Evolutionary conservation across 345 rosid species (phyloP).

Genomic region (Rhizophora mangle): DNA sequence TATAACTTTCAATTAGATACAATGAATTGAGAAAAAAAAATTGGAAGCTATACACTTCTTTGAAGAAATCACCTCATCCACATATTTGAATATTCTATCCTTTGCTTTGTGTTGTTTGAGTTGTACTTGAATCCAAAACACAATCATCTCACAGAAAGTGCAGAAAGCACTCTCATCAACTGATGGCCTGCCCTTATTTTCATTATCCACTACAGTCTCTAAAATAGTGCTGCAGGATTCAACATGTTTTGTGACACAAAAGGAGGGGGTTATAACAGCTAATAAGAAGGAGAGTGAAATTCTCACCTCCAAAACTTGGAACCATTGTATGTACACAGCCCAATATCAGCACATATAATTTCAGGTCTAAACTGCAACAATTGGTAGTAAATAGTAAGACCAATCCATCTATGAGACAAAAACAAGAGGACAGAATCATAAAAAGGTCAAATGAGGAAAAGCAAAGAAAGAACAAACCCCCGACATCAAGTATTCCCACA

Average conservation of each 20-base stretch:
- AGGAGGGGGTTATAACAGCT: neutral
- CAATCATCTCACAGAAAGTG: constrained; percentile 48
- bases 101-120: constrained; percentile 46
- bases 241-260: neutral
- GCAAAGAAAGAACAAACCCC: constrained; percentile 39
- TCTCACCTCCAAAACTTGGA: constrained; percentile 20
- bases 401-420: neutral
- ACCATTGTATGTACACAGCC: constrained; percentile 38
- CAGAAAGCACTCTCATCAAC: constrained; percentile 30
- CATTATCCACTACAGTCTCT: constrained; percentile 29
- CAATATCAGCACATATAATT: constrained; percentile 44
- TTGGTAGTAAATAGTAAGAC: neutral
- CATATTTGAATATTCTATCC: constrained; percentile 38
- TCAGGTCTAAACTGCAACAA: constrained; percentile 47
- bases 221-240: constrained; percentile 26
- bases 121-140: constrained; percentile 50
- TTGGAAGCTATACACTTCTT: neutral
- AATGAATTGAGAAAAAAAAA: neutral
- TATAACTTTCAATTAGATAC: too few species aligned
- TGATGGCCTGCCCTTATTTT: constrained; percentile 4
- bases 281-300: neutral
- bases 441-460: neutral
- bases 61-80: constrained; percentile 36
- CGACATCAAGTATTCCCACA: constrained; percentile 45
- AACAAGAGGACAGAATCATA: neutral